Evolutionary conservation across 495 filamentous ascomycete species (phyloP).

Genomic region (Penicillium nucicola): DNA sequence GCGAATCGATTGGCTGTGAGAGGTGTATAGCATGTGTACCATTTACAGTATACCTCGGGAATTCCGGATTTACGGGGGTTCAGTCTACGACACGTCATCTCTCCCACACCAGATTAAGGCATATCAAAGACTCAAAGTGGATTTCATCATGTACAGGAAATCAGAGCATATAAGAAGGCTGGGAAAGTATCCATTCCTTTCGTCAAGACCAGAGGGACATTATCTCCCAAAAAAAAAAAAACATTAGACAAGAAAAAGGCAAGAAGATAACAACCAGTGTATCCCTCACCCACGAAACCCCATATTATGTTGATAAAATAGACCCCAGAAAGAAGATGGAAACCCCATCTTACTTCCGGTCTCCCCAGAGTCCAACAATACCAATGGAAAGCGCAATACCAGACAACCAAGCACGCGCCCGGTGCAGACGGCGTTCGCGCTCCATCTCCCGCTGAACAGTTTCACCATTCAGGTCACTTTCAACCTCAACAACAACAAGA

Average conservation of each 20-base stretch:
- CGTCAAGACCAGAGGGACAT: not conserved
- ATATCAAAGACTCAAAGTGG: no score
- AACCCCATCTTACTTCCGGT: constrained; percentile 44
- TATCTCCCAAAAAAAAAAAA: not conserved
- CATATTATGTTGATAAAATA: not conserved
- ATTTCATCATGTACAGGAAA: no score
- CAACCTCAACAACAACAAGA: constrained; percentile 52
- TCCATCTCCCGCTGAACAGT: constrained; percentile 69
- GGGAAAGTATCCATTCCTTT: no score
- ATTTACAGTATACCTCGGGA: no score
- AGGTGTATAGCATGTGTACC: no score
- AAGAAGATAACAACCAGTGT: constrained; percentile 5
- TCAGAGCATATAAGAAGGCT: no score
- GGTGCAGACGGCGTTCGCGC: constrained; percentile 58
- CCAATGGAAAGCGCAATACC: constrained; percentile 70
- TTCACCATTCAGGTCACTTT: constrained; percentile 74
- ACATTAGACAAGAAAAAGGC: not conserved
- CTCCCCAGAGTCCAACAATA: constrained; percentile 86
- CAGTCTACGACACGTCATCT: no score
- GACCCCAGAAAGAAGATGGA: no score
- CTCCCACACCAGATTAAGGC: no score
- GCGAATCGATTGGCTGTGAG: no score
- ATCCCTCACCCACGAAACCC: not conserved
- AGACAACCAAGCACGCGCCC: constrained; percentile 56
- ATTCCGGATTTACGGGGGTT: no score